Conservation (phyloP, 2,329 filamentous ascomycete species). For the Fonsecaea erecta region DNA sequence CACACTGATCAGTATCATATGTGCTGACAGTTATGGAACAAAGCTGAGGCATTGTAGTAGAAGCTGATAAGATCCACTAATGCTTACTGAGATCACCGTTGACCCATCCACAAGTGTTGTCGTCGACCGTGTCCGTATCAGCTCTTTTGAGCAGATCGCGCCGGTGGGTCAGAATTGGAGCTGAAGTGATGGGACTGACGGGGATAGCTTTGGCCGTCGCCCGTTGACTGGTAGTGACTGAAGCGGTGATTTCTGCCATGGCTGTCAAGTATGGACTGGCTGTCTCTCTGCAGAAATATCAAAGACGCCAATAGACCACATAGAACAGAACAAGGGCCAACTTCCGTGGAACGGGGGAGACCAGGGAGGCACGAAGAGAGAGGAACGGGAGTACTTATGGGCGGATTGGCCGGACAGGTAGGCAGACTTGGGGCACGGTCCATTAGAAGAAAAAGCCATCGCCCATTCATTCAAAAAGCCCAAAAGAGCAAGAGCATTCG, state of each 20-base stretch:
- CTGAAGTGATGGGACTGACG: slow-evolving; percentile 16
- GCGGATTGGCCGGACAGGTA: neutral
- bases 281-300: neutral
- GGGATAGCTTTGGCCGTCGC: slow-evolving; percentile 8
- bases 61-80: neutral
- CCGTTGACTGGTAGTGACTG: neutral
- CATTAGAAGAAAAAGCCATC: neutral
- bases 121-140: slow-evolving; percentile 5
- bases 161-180: slow-evolving; percentile 14
- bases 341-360: neutral
- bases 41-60: neutral
- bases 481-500: neutral
- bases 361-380: neutral
- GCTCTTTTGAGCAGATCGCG: slow-evolving; percentile 11
- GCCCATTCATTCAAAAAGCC: neutral
- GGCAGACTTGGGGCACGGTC: neutral
- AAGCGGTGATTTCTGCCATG: slow-evolving; percentile 2
- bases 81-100: slow-evolving; percentile 21
- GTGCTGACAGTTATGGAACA: neutral
- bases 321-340: neutral
- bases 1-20: too few species aligned
- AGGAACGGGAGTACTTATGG: neutral
- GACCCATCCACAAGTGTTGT: slow-evolving; percentile 22
- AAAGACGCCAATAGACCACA: too few species aligned
- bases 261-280: neutral